Conservation (phyloP, 2,329 filamentous ascomycete species). For the Cordyceps militaris region DNA sequence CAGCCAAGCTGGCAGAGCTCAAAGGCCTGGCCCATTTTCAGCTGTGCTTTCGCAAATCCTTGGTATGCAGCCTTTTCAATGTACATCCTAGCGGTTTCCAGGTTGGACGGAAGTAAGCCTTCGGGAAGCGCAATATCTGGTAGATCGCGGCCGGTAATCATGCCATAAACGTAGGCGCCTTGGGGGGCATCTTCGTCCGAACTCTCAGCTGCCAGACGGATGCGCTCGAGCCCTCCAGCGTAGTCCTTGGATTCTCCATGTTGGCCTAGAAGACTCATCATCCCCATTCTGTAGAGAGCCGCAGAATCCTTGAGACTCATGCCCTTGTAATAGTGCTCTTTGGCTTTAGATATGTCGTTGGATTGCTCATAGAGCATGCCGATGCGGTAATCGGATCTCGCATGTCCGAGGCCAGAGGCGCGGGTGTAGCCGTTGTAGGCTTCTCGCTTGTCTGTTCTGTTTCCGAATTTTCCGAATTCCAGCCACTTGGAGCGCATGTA, state of each 20-base stretch:
- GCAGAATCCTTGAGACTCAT: slow-evolving; percentile 79
- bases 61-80: slow-evolving; percentile 96
- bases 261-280: slow-evolving; percentile 95
- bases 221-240: slow-evolving; percentile 68
- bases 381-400: slow-evolving; percentile 89
- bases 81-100: slow-evolving; percentile 70
- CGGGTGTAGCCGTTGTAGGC: slow-evolving; percentile 80
- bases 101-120: slow-evolving; percentile 60
- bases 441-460: slow-evolving; percentile 86
- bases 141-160: slow-evolving; percentile 84
- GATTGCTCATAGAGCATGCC: slow-evolving; percentile 97
- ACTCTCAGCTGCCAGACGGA: slow-evolving; percentile 72
- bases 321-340: slow-evolving; percentile 82
- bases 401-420: slow-evolving; percentile 80
- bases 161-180: slow-evolving; percentile 90
- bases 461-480: slow-evolving; percentile 94
- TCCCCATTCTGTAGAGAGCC: slow-evolving; percentile 77
- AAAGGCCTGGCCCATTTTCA: slow-evolving; percentile 95
- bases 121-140: slow-evolving; percentile 82
- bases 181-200: slow-evolving; percentile 96
- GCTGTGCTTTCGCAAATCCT: slow-evolving; percentile 90
- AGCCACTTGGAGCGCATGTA: slow-evolving; percentile 96
- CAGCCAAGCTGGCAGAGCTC: slow-evolving; percentile 91
- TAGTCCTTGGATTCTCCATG: slow-evolving; percentile 84
- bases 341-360: slow-evolving; percentile 84